Conservation (phyloP, 306 rosid species). For the Cucurbita ficifolia region DNA sequence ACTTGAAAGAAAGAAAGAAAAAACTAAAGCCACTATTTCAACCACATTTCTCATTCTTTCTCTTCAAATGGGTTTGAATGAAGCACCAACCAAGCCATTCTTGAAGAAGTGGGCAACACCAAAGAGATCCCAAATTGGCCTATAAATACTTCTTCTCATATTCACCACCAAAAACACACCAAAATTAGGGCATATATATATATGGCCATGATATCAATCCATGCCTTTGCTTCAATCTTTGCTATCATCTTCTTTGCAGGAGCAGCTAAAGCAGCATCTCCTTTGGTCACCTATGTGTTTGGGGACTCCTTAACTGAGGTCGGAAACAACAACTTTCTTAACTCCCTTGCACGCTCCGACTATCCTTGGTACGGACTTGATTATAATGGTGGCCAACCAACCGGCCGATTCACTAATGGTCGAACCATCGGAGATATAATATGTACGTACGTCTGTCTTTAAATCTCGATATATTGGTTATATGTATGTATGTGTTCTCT, state of each 20-base stretch:
- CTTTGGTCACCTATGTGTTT: slow-evolving; percentile 43
- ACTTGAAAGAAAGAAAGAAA: not conserved
- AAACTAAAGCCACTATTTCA: not conserved
- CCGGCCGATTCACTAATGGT: slow-evolving; percentile 85
- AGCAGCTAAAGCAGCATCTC: not conserved
- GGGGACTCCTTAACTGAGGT: slow-evolving; percentile 81
- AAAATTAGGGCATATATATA: not conserved
- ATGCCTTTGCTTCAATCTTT: not conserved
- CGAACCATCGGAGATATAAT: slow-evolving; percentile 77
- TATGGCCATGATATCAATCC: not conserved
- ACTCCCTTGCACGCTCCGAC: slow-evolving; percentile 59
- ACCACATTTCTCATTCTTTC: not conserved
- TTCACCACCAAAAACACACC: not conserved
- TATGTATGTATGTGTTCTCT: too few relatives aligned
- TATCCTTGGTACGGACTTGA: slow-evolving; percentile 85
- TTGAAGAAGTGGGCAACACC: not conserved
- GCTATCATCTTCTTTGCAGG: too few relatives aligned
- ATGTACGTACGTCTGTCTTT: slow-evolving; percentile 18
- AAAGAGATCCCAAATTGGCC: not conserved
- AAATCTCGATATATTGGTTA: too few relatives aligned
- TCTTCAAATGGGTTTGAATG: not conserved
- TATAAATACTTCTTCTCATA: too few relatives aligned
- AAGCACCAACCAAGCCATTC: not conserved
- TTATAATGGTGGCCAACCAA: slow-evolving; percentile 49
- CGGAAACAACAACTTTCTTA: slow-evolving; percentile 64